Evolutionary conservation across 352 stramenopile genomes (phyloP), one percentile per base, ranked within the genome.

Genomic region (Phytophthora agathidicida): DNA sequence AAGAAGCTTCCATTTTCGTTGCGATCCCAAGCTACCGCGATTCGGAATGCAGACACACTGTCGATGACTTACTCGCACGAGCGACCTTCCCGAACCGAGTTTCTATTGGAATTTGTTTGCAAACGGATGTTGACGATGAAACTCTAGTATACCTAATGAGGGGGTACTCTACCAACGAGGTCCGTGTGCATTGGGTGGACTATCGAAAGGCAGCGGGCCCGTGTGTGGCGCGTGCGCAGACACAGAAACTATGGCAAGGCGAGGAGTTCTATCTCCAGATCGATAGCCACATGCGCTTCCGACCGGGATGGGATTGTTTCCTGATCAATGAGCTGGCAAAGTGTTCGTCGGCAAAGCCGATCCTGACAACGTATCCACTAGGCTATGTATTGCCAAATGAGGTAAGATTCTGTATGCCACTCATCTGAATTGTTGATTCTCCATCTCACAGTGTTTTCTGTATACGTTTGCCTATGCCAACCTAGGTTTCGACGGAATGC

Each of bases 241-340:
- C 80, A 8, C 89, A 98, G 68, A 68, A 68, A 17, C 65, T 98
- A 2, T 96, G 83, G 63, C 42, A 76, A 14, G 82, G 74, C 20
- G 94, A 99, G 65, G 32, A 78, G 10, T 98, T 92, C 65, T 81
- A 97, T 28, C 80, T 99, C 4, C 94, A 98, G 66, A 97, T 98
- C 59, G 96, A 99, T 67, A 97, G 92, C 48, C 96, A 98, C 72
- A 99, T 97, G 83, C 81, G 93, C 1, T 84, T 94, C 32, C 77
- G 77, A 6, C 46, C 42, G 10, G 71, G 78, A 14, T 99, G 94
- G 94, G 96, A 99, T 65, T 68, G 54, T 8, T 98, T 92, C 48
- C 62, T 99, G 35, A 88, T 98, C 46, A 37, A 73, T 17, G 69
- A 96, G 52, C 75, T 97, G 13, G 35, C 31, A 9, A 66, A 74